Percentiles rank a stretch among this genome's conserved stretches.
Conservation (phyloP, 1,139 yeast genomes). For the Scheffersomyces stambukii region DNA sequence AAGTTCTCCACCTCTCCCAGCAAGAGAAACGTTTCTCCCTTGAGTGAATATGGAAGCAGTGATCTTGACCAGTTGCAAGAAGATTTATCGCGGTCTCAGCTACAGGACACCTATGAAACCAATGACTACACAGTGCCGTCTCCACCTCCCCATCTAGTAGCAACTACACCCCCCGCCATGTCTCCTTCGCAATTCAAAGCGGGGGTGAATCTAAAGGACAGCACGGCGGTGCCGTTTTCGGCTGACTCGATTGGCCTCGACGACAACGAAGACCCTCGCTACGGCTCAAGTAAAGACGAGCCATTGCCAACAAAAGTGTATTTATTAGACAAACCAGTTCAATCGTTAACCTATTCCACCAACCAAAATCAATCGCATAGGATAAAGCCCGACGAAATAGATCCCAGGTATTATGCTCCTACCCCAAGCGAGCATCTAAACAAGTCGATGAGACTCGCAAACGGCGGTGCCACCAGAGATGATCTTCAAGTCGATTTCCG, state of each 20-base stretch:
- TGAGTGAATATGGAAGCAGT: constrained; percentile 10
- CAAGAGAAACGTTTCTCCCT: constrained; percentile 9
- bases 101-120: not conserved
- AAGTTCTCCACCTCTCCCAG: constrained; percentile 4
- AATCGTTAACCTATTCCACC: constrained; percentile 21
- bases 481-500: constrained; percentile 23
- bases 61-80: constrained; percentile 19
- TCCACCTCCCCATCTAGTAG: not conserved
- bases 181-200: constrained; percentile 6
- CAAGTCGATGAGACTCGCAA: constrained; percentile 17
- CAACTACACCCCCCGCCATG: constrained; percentile 7
- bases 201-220: constrained; percentile 7
- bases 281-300: constrained; percentile 7
- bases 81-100: constrained; percentile 11
- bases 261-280: constrained; percentile 15
- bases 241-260: constrained; percentile 43
- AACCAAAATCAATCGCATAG: constrained; percentile 11
- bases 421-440: constrained; percentile 40
- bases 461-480: constrained; percentile 16
- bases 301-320: constrained; percentile 34
- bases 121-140: constrained; percentile 1
- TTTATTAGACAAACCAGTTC: constrained; percentile 31
- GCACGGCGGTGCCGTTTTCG: constrained; percentile 37
- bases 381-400: constrained; percentile 33
- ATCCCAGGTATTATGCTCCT: constrained; percentile 45